Base-by-base conservation (phyloP, 495 filamentous ascomycete genomes). In the Aeminium ludgeri region DNA sequence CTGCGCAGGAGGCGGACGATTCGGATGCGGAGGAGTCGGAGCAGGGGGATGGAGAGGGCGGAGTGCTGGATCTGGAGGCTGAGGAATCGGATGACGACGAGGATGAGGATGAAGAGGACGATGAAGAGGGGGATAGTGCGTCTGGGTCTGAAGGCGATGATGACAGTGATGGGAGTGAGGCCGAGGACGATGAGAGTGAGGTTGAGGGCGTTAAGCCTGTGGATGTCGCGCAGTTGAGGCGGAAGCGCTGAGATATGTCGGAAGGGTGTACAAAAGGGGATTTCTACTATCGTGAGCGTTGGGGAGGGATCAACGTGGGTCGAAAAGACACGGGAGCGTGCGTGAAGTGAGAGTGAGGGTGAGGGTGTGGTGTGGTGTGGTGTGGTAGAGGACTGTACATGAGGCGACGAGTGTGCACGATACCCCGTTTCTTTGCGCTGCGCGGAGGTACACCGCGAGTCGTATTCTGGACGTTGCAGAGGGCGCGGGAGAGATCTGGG, bases 31-130 rank as follows among this genome's bases (percentile, higher is more conserved):
- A 44, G 36, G 51, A 43, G 37, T 48, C 43, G 11, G 50, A 38
- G 10, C 52, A 55, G 20, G 57, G 54, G 10, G 46, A 41, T 10
- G 50, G 43, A 36, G 40, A 48, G 11, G 53, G 50, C 7, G 44
- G 40, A 36, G 17, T 60, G 25, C 13, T 59, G 20, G 58, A 63
- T 42, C 50, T 55, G 15, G 59, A 61, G 39, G 60, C 60, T 13
- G 55, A 57, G 25, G 60, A 60, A 39, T 57, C 58, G 18, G 54
- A 54, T 7, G 48, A 63, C 34, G 60, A 63, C 28, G 49, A 51
- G 12, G 56, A 46, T 16, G 57, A 58, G n/a, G 54, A 56, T n/a
- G 55, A 54, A 18, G 50, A 49, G 34, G 49, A 51, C 8, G 58
- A 63, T 10, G 60, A 66, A 28, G 63, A 64, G 28, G 52, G 38